Percentiles rank a stretch among this genome's conserved stretches.
phyloP scores from a whole-genome alignment of 805 yeast genomes.

The Myxozyma sirexii region DNA sequence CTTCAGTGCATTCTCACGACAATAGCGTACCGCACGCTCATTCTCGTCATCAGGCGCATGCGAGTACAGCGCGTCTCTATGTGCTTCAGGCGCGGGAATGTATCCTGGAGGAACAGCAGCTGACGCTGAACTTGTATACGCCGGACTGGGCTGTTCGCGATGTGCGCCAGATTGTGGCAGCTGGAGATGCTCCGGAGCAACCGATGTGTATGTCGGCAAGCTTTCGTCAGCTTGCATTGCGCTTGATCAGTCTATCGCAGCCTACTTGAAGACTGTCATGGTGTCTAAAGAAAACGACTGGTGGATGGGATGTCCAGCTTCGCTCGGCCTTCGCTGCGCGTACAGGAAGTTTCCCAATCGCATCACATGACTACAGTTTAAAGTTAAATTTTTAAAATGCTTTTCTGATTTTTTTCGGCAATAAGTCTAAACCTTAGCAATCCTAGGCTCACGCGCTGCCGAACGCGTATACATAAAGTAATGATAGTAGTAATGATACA shows the following conservation, averaged over 20 bases:
- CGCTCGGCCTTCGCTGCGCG: too few species aligned
- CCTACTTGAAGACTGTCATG: neutral
- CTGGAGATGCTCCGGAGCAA: neutral
- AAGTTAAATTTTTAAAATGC: neutral
- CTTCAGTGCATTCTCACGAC: neutral
- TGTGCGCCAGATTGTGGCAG: neutral
- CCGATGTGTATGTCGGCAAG: neutral
- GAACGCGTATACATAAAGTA: too few species aligned
- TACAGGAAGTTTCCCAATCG: too few species aligned
- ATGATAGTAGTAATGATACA: neutral
- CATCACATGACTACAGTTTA: too few species aligned
- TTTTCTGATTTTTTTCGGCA: neutral
- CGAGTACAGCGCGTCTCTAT: constrained; percentile 2
- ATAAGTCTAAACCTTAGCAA: neutral
- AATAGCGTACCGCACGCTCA: constrained; percentile 1
- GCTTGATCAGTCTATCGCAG: neutral
- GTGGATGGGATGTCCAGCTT: too few species aligned
- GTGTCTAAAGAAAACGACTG: too few species aligned
- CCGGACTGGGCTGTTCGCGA: neutral
- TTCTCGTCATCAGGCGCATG: constrained; percentile 4
- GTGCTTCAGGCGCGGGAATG: neutral
- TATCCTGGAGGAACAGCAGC: constrained; percentile 1
- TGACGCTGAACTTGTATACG: neutral
- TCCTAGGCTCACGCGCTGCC: too few species aligned
- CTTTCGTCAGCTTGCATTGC: neutral